Conservation (phyloP, 2,329 filamentous ascomycete species). For the Fusarium sp. region DNA sequence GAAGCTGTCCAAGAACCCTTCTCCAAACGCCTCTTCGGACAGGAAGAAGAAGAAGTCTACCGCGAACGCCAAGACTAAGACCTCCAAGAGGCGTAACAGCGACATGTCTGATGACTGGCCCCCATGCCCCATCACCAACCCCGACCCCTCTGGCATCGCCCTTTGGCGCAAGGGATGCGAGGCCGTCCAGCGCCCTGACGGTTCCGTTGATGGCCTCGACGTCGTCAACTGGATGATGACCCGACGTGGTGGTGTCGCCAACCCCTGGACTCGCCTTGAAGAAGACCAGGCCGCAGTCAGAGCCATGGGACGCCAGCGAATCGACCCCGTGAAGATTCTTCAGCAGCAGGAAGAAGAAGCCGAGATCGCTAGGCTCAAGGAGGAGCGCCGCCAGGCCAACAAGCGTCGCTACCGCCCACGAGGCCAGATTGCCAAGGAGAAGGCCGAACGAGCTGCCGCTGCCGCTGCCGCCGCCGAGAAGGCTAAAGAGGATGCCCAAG, state of each 20-base stretch:
- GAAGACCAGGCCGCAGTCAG: slow-evolving; percentile 29
- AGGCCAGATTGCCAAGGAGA: slow-evolving; percentile 34
- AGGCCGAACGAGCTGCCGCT: slow-evolving; percentile 24
- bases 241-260: slow-evolving; percentile 32
- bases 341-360: slow-evolving; percentile 31
- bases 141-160: slow-evolving; percentile 5
- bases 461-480: slow-evolving; percentile 8
- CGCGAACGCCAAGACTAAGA: background rate
- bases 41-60: background rate
- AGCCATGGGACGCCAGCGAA: slow-evolving; percentile 31
- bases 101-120: slow-evolving; percentile 26
- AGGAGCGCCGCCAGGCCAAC: slow-evolving; percentile 37
- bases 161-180: slow-evolving; percentile 38
- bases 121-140: slow-evolving; percentile 17
- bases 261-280: slow-evolving; percentile 34
- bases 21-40: background rate
- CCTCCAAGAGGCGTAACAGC: slow-evolving; percentile 14
- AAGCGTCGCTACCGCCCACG: slow-evolving; percentile 41
- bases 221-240: slow-evolving; percentile 39
- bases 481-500: slow-evolving; percentile 1
- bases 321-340: slow-evolving; percentile 30
- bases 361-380: slow-evolving; percentile 23
- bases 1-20: slow-evolving; percentile 2
- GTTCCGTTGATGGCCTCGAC: slow-evolving; percentile 29
- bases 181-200: slow-evolving; percentile 25